These are phyloP conservation scores for Hylodesmum podocarpum DNA, from an alignment of 306 rosid genomes.

Conservation along the genomic window DNA sequence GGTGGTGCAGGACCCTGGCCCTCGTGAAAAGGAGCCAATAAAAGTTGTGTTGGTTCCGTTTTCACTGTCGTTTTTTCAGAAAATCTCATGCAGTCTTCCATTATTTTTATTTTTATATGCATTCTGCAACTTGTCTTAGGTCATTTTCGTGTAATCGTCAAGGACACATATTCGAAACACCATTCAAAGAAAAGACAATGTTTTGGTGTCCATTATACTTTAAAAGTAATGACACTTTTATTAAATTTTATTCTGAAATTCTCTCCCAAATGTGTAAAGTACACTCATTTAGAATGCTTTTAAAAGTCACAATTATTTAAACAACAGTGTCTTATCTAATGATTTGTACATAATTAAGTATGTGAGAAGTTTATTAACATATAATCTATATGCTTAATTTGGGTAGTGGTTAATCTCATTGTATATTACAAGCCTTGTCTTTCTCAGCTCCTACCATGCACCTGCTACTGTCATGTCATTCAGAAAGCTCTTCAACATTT, in stretches of 20 bases:
- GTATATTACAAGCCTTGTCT: conserved; percentile 17
- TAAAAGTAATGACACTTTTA: not conserved
- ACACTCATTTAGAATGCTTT: not conserved
- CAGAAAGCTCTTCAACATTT: conserved; percentile 1
- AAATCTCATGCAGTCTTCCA: not conserved
- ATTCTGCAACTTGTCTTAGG: not conserved
- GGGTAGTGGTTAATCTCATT: too few species aligned
- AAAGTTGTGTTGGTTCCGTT: not conserved
- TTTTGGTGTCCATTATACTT: not conserved
- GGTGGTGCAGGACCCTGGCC: not conserved
- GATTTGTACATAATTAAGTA: not conserved
- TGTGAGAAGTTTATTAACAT: not conserved
- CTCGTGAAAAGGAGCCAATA: conserved; percentile 28
- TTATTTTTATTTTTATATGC: not conserved
- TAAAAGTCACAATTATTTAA: not conserved
- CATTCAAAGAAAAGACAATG: conserved; percentile 5
- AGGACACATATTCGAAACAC: conserved; percentile 1
- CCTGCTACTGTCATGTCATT: conserved; percentile 4
- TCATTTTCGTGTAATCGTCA: not conserved
- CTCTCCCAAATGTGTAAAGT: not conserved
- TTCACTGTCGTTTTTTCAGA: not conserved
- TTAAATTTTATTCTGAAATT: not conserved
- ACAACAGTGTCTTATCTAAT: not conserved
- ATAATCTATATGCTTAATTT: too few species aligned
- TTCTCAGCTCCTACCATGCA: conserved; percentile 6